Evolutionary conservation across 176 grass and related monocot species (phyloP).

Genomic region (Hyparrhenia diplandra): DNA sequence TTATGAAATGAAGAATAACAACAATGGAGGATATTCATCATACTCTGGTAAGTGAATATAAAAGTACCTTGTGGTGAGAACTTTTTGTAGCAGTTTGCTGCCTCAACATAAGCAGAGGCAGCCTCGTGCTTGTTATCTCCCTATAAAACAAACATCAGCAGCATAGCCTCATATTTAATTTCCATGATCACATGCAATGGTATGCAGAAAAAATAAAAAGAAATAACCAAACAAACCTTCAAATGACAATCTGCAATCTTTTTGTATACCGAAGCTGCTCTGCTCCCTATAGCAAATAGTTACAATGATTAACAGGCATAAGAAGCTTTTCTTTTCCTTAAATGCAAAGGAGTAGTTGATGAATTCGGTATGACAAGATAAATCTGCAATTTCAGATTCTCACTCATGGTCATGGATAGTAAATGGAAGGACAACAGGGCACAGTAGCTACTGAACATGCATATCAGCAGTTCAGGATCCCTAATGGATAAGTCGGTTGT

Average conservation of each 20-base stretch:
- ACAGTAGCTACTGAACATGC: neutral
- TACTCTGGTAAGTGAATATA: neutral
- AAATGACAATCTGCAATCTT: conserved; percentile 7
- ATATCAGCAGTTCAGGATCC: neutral
- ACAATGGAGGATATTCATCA: neutral
- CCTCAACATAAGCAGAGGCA: conserved; percentile 73
- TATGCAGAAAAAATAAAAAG: neutral
- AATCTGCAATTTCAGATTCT: neutral
- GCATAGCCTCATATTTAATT: neutral
- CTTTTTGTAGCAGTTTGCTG: conserved; percentile 89
- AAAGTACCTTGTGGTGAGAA: conserved; percentile 55
- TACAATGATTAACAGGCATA: neutral
- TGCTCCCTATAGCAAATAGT: conserved; percentile 7
- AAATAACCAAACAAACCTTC: neutral
- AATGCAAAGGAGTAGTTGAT: neutral
- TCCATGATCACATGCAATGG: neutral
- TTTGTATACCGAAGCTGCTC: neutral
- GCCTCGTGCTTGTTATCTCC: conserved; percentile 75
- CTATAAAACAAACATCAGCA: conserved; percentile 27
- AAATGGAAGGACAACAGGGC: neutral
- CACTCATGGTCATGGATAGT: neutral
- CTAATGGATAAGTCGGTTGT: neutral
- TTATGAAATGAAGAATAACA: neutral
- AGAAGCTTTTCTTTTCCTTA: neutral
- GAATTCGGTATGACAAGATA: neutral